Evolutionary conservation across 805 yeast genomes (phyloP), one percentile per base, ranked within the genome.

Genomic region (Schwanniomyces yamadae): DNA sequence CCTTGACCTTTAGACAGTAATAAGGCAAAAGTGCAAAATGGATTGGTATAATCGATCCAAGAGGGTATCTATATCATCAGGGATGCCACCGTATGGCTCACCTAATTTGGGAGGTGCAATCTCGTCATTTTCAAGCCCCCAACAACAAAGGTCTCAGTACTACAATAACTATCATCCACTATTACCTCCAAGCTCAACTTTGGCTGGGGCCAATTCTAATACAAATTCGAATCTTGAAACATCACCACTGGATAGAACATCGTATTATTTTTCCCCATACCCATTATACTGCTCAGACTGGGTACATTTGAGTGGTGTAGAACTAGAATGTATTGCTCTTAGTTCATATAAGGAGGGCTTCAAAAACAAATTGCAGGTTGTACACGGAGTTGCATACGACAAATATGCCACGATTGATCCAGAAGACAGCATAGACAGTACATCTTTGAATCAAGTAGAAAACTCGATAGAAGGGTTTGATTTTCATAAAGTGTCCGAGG

Each of bases 301-400:
- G 71, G 42, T 42, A 5, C 38, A 38, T 18, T 30, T 52, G 13
- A 41, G 48, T 5, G 50, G 46, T 13, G 47, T 28, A 3, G 67
- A 66, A 2, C 40, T 52, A 8, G 80, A 79, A 6, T 63, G 71
- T 31, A 59, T 85, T 6, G 93, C 87, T 0, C 54, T 83, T n/a
- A 72, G 82, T n/a, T 75, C 95, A 0, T 87, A 80, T 54, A 75
- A 84, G 40, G 97, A 90, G 56, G 95, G 87, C 33, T 66, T 78
- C 18, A 65, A 71, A 26, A 90, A 90, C 59, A 76, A 77, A 45
- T 55, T 89, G 17, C 80, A 79, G 50, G 58, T 83, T 14, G 45
- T 61, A 6, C 65, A 54, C 37, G 68, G 66, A 6, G 32, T 52
- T n/a, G 37, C 40, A 10, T 59, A 57, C 39, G 60, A 57, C 5